Evolutionary conservation across 2,329 filamentous ascomycete species (phyloP).

Genomic region (Neophaeococcomyces aloes): DNA sequence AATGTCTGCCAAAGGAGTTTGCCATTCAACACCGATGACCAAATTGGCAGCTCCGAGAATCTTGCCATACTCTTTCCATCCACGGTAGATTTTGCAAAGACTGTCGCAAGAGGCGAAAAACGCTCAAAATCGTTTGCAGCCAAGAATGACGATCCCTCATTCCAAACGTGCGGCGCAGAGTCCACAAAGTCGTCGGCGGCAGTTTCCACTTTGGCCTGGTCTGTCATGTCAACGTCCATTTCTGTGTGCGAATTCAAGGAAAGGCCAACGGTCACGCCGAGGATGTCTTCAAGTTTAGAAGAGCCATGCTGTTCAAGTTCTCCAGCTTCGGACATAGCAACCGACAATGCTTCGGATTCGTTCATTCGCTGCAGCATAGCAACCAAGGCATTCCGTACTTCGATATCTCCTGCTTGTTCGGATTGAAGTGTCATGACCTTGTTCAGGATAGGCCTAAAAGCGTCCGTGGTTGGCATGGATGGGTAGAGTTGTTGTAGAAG

Average conservation of each 20-base stretch:
- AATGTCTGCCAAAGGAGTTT: conserved; percentile 14
- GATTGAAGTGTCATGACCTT: conserved; percentile 8
- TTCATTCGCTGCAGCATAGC: conserved; percentile 57
- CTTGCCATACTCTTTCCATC: conserved; percentile 25
- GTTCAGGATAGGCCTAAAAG: conserved; percentile 11
- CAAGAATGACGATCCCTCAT: conserved; percentile 30
- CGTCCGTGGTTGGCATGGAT: neutral
- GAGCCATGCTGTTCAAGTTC: conserved; percentile 60
- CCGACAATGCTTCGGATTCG: conserved; percentile 49
- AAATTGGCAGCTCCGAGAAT: conserved; percentile 31
- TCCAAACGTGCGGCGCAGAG: conserved; percentile 23
- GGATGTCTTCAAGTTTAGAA: conserved; percentile 61
- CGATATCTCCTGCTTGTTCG: conserved; percentile 18
- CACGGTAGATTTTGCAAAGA: conserved; percentile 28
- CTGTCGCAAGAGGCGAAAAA: conserved; percentile 30
- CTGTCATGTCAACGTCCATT: conserved; percentile 35
- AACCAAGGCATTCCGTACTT: conserved; percentile 53
- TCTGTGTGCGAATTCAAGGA: conserved; percentile 40
- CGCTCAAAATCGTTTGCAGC: conserved; percentile 23
- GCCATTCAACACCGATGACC: conserved; percentile 18
- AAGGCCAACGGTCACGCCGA: conserved; percentile 58
- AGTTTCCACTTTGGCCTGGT: conserved; percentile 22
- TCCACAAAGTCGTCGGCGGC: conserved; percentile 26
- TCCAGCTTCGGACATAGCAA: conserved; percentile 57
- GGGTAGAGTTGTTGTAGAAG: conserved; percentile 14